Conservation (phyloP, 2,329 filamentous ascomycete genomes). For the Fusarium euwallaceae region DNA sequence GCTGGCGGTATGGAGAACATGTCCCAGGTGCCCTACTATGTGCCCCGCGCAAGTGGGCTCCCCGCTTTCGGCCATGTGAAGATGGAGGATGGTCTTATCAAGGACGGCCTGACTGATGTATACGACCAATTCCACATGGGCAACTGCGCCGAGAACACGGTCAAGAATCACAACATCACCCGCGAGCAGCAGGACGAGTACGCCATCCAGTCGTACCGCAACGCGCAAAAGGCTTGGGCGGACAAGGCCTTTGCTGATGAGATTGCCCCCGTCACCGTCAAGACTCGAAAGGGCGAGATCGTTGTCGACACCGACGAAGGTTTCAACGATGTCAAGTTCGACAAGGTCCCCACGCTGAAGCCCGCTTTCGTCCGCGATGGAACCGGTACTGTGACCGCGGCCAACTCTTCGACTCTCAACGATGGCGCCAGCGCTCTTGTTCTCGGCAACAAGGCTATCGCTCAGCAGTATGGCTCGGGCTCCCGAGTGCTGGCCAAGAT, state of each 20-base stretch:
- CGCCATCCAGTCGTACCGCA: constrained; percentile 88
- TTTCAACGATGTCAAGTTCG: constrained; percentile 86
- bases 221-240: constrained; percentile 91
- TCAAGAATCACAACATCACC: constrained; percentile 85
- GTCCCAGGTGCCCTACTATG: constrained; percentile 92
- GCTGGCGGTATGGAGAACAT: constrained; percentile 99
- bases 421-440: constrained; percentile 94
- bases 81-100: constrained; percentile 91
- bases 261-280: constrained; percentile 88
- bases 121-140: constrained; percentile 99
- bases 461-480: constrained; percentile 80
- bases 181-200: constrained; percentile 92
- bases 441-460: constrained; percentile 83
- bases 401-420: constrained; percentile 94
- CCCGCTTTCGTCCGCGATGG: constrained; percentile 91
- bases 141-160: constrained; percentile 94
- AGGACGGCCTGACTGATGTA: constrained; percentile 95
- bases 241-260: constrained; percentile 87
- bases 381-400: constrained; percentile 91
- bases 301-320: constrained; percentile 89
- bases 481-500: constrained; percentile 91
- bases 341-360: constrained; percentile 88
- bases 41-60: constrained; percentile 83
- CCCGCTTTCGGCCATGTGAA: constrained; percentile 89
- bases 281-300: constrained; percentile 84